These are phyloP conservation scores for Azolla pinnata DNA, from an alignment of 75 land plant genomes.

Conservation along the genomic window DNA sequence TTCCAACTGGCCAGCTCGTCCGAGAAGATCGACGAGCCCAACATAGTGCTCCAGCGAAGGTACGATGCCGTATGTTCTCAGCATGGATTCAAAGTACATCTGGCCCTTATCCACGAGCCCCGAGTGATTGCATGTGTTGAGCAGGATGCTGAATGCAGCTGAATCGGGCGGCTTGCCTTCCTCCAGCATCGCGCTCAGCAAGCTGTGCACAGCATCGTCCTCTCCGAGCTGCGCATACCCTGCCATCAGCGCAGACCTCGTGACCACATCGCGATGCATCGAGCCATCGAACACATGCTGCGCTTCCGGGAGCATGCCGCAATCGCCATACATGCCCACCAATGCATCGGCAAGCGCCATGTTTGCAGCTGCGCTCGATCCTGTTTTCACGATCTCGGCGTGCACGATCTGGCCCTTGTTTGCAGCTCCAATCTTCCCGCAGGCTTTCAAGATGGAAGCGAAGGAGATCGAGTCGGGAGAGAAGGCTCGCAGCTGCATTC, in stretches of 20 bases:
- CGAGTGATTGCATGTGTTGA: neutral
- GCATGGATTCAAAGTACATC: neutral
- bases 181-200: neutral
- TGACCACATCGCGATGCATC: neutral
- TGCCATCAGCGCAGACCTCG: neutral
- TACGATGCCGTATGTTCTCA: neutral
- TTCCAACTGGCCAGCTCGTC: too few species aligned
- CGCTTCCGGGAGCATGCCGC: neutral
- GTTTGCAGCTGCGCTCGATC: neutral
- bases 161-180: neutral
- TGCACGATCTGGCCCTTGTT: neutral
- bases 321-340: conserved; percentile 4
- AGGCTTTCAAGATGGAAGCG: conserved; percentile 1
- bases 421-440: neutral
- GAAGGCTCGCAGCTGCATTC: neutral
- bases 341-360: neutral
- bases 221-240: neutral
- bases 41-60: neutral
- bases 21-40: too few species aligned
- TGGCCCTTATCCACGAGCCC: neutral
- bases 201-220: neutral
- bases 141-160: neutral
- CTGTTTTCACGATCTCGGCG: neutral
- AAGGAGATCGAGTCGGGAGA: neutral
- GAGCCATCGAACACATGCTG: neutral